Evolutionary conservation across 2,329 filamentous ascomycete species (phyloP).

Genomic region (Hymenoscyphus repandus): DNA sequence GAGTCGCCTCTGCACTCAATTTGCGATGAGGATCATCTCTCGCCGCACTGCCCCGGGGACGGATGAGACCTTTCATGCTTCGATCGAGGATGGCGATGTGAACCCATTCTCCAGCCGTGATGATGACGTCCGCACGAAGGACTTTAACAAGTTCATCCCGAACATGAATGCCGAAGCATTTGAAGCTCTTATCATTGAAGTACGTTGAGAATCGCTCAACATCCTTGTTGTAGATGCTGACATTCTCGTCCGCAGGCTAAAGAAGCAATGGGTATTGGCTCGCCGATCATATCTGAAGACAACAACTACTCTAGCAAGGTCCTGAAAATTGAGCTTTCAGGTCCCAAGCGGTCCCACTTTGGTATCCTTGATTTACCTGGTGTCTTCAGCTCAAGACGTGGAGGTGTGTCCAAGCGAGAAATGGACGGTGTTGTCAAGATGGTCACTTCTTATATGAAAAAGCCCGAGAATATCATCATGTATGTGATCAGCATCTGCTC

Average conservation of each 20-base stretch:
- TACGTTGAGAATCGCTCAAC: slow-evolving; percentile 10
- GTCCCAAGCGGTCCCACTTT: slow-evolving; percentile 34
- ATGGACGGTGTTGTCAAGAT: slow-evolving; percentile 29
- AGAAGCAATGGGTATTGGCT: slow-evolving; percentile 30
- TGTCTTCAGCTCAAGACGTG: slow-evolving; percentile 23
- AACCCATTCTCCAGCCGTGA: slow-evolving; percentile 13
- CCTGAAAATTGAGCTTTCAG: slow-evolving; percentile 35
- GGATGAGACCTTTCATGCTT: slow-evolving; percentile 29
- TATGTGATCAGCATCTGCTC: too few species aligned
- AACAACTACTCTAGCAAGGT: slow-evolving; percentile 36
- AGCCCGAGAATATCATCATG: slow-evolving; percentile 36
- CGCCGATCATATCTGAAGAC: slow-evolving; percentile 17
- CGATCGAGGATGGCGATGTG: slow-evolving; percentile 23
- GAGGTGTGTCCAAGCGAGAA: slow-evolving; percentile 29
- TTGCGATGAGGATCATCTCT: slow-evolving; percentile 36
- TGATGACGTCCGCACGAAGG: slow-evolving; percentile 22
- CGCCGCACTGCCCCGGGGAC: slow-evolving; percentile 27
- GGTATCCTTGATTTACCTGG: slow-evolving; percentile 37
- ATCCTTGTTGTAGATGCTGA: neutral
- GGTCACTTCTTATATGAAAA: slow-evolving; percentile 34
- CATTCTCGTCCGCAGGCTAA: slow-evolving; percentile 12
- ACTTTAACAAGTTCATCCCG: slow-evolving; percentile 8
- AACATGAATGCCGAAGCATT: slow-evolving; percentile 30
- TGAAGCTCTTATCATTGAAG: slow-evolving; percentile 29
- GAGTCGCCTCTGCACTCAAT: slow-evolving; percentile 33